Conservation (phyloP, 495 filamentous ascomycete species). For the Neurospora hispaniola region DNA sequence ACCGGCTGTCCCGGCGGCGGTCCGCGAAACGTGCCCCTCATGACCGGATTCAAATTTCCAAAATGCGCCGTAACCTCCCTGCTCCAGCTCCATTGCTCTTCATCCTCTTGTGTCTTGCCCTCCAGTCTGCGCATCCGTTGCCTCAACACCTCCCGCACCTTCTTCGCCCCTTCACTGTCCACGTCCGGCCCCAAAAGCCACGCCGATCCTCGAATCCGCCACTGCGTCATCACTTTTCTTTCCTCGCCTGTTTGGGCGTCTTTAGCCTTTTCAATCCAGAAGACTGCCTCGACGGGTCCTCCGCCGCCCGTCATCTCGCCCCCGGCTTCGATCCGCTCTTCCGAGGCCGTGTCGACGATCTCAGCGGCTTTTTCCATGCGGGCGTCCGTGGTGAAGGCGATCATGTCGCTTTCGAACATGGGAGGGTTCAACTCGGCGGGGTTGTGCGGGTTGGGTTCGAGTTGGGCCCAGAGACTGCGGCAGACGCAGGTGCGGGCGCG, state of each 20-base stretch:
- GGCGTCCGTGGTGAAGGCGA: constrained; percentile 77
- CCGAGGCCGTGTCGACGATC: constrained; percentile 37
- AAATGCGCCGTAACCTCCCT: constrained; percentile 74
- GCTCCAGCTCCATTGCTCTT: constrained; percentile 51
- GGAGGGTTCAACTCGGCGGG: constrained; percentile 49
- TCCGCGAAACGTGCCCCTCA: constrained; percentile 67
- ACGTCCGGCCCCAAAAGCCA: constrained; percentile 52
- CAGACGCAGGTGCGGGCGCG: constrained; percentile 49
- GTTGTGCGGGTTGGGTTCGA: constrained; percentile 60
- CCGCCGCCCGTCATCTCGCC: constrained; percentile 48
- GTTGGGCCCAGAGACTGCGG: constrained; percentile 70
- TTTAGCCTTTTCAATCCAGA: constrained; percentile 50
- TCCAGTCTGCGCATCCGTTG: constrained; percentile 32
- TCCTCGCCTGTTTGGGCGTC: constrained; percentile 28
- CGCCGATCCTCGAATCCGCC: constrained; percentile 71
- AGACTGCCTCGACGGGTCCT: constrained; percentile 67
- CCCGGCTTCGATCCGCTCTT: not conserved
- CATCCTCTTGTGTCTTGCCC: constrained; percentile 11
- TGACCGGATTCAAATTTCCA: constrained; percentile 68
- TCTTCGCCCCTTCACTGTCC: constrained; percentile 37
- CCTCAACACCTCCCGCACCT: constrained; percentile 35
- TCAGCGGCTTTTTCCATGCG: constrained; percentile 75
- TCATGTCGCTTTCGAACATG: constrained; percentile 61
- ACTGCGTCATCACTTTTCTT: constrained; percentile 46
- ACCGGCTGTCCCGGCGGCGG: constrained; percentile 62